A percentile compares a stretch with the other conserved stretches of the same genome.
Evolutionary conservation across 768 basidiomycete genomes (phyloP).

Genomic region (Psilocybe subaeruginosa): DNA sequence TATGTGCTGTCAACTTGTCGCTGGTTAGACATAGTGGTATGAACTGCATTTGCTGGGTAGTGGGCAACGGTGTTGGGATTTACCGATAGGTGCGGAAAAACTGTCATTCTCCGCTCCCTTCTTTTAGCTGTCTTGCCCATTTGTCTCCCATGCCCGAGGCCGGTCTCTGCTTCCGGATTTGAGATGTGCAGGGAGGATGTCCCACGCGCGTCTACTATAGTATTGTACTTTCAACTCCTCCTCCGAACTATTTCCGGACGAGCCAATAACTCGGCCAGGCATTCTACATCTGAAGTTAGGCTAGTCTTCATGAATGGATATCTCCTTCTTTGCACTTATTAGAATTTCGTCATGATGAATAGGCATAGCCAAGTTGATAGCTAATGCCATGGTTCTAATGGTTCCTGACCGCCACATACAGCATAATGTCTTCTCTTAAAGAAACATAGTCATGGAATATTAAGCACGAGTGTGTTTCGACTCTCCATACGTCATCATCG

Average conservation of each 20-base stretch:
- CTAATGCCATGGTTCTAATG: neutral
- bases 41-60: neutral
- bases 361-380: neutral
- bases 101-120: constrained; percentile 8
- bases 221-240: neutral
- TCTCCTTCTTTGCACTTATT: neutral
- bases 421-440: neutral
- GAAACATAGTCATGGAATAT: neutral
- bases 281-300: neutral
- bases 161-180: neutral
- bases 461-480: neutral
- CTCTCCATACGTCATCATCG: neutral
- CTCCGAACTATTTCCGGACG: neutral
- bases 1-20: neutral
- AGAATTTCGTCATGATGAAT: neutral
- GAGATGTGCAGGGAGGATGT: neutral
- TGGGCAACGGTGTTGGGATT: neutral
- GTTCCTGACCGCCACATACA: neutral
- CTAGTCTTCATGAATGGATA: neutral
- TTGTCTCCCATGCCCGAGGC: neutral
- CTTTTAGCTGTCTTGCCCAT: constrained; percentile 1
- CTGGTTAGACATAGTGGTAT: neutral
- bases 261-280: neutral
- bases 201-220: neutral
- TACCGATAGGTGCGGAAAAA: constrained; percentile 9